Evolutionary conservation across 2,329 filamentous ascomycete species (phyloP), one percentile per base, ranked within the genome.

Genomic region (Sporothrix inflata): DNA sequence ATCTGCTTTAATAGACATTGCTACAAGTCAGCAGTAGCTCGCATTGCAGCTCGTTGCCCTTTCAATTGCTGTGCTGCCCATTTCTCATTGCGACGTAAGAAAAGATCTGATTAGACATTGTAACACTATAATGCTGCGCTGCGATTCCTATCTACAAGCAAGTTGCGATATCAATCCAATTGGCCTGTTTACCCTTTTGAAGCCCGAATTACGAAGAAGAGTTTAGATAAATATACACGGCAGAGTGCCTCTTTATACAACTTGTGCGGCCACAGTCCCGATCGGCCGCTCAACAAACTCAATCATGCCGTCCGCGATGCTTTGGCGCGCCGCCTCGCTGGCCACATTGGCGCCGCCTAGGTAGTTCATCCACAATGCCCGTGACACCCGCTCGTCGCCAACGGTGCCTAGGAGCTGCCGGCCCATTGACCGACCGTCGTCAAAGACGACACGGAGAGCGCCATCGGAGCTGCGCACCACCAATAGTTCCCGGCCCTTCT

Each of bases 301-400:
- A 85, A 98, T 91, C 74, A 97, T 88, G 0, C 96, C 96, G 65
- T 97, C 90, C 3, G 97, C 92, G 68, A 99, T 92, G 76, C 88
- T 97, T 81, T 89, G 86, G 76, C 95, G 87, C 19, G 94, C 93
- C 2, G 87, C 85, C 80, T 97, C 94, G 75, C 93, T 97, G 40
- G 94, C 94, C 11, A 98, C 94, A 77, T 90, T 94, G 80, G 89
- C 92, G 0, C 96, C 96, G 4, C 89, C 93, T 42, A 99, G 84
- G 81, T 97, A 99, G 76, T 94, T 92, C 79, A 98, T 82, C 95
- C 95, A 98, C 27, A 98, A 83, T 73, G 95, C 83, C 72, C 92
- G 88, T 72, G 92, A 91, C 14, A 99, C 85, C 70, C 95, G 85
- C 83, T 96, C 92, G 78, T 98, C 96, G 0, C 81, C 77, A 0